Evolutionary conservation across 176 grass and related monocot genomes (phyloP).

Genomic region (Eleusine indica): DNA sequence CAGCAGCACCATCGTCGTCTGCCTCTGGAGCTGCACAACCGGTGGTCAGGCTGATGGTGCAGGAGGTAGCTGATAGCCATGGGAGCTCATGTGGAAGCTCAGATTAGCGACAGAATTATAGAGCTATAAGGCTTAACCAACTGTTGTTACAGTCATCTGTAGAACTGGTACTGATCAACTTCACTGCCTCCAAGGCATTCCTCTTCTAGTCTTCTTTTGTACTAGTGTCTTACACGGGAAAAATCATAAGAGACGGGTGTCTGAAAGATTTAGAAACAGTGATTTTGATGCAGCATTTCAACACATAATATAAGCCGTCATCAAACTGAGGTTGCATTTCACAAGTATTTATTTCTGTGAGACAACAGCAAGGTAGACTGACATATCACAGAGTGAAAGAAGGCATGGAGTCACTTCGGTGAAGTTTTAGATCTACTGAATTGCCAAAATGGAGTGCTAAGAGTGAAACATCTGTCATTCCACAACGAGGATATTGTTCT

Average conservation of each 20-base stretch:
- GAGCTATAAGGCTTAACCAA: constrained; percentile 13
- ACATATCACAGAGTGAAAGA: not conserved
- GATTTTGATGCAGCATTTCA: not conserved
- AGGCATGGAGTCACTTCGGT: not conserved
- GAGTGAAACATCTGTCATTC: constrained; percentile 25
- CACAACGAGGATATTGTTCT: constrained; percentile 78
- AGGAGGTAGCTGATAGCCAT: constrained; percentile 46
- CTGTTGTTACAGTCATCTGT: not conserved
- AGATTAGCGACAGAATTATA: constrained; percentile 20
- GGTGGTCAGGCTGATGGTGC: constrained; percentile 66
- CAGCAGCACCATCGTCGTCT: not conserved
- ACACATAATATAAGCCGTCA: not conserved
- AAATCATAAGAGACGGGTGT: not conserved
- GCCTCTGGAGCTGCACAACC: constrained; percentile 30
- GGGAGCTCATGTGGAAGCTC: constrained; percentile 82
- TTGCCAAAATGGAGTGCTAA: not conserved
- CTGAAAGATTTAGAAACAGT: not conserved
- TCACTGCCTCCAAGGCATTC: not conserved
- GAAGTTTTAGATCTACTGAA: not conserved
- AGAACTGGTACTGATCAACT: constrained; percentile 25
- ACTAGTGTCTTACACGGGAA: not conserved
- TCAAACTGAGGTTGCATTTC: constrained; percentile 22
- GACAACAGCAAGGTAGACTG: not conserved
- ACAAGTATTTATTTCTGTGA: not conserved
- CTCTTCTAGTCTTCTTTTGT: too few relatives aligned